Evolutionary conservation across 805 yeast species (phyloP), one percentile per base, ranked within the genome.

Genomic region (Wickerhamiella galacta): DNA sequence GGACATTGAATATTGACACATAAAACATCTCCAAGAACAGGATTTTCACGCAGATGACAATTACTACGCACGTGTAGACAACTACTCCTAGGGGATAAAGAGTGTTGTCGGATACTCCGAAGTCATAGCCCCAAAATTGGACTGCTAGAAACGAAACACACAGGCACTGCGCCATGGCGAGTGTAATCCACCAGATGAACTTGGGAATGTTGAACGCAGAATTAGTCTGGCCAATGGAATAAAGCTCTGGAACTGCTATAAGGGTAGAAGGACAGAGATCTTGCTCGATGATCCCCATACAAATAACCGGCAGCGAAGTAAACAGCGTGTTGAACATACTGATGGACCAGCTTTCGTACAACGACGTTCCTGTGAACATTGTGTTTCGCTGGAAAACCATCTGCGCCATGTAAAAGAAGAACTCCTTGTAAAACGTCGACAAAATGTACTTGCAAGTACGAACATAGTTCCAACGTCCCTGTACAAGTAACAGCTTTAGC

Each of bases 251-350:
- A 4, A 83, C 78, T 0, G 96, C 90, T 32, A 87, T 52, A 33
- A 90, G 61, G 0, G 96, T 87, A 1, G 90, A 70, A 1, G 96
- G 93, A 31, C 72, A 65, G 50, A 90, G 62, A 48, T 90, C 99
- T 49, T 77, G 78, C 46, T 87, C 94, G 54, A 90, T 77, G 72
- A 85, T 80, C n/a, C 99, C 99, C 33, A 90, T 63, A 47, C 92
- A 78, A 24, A 90, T 54, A 2, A 90, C 96, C 0, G 95, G 85
- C 32, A 90, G 60, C 0, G 95, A 81, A 0, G 98, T 87, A 58
- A 90, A 92, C 39, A 90, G 63, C 0, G 98, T 92, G 52, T 90
- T 92, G 61, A 79, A 90, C 95, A 92, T 85, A 0, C 95, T 80
- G 38, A 90, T 63, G 2, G 96, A 85, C 94, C 95, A 85, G 25